These are phyloP conservation scores for Lactuca sativa DNA, from an alignment of 129 eudicot genomes.

Conservation along the genomic window DNA sequence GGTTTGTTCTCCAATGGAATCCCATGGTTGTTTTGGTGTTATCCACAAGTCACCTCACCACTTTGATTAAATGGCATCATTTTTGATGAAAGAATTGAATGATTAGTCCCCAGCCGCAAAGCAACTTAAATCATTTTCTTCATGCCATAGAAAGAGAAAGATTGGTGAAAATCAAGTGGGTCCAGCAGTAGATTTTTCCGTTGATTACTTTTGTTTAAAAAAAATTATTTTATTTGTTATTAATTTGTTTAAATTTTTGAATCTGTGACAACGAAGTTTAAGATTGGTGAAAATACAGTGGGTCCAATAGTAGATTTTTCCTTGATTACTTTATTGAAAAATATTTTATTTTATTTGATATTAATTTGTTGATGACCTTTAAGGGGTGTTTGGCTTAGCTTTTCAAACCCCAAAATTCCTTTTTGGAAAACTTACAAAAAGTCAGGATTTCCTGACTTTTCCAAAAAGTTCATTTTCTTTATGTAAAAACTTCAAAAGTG, in stretches of 20 bases:
- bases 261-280: too few species aligned
- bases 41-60: conserved; percentile 54
- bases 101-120: conserved; percentile 39
- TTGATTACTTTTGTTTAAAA: background rate
- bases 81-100: conserved; percentile 7
- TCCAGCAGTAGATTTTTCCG: conserved; percentile 34
- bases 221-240: background rate
- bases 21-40: conserved; percentile 35
- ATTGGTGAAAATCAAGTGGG: conserved; percentile 18
- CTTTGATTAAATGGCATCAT: conserved; percentile 34
- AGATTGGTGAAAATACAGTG: too few species aligned
- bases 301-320: too few species aligned
- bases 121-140: conserved; percentile 32
- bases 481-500: too few species aligned
- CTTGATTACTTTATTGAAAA: too few species aligned
- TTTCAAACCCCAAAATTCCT: too few species aligned
- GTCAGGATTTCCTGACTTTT: too few species aligned
- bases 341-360: too few species aligned
- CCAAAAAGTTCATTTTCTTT: too few species aligned
- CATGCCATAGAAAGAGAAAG: conserved; percentile 24
- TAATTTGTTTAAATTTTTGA: background rate
- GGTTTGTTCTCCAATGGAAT: conserved; percentile 41
- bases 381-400: too few species aligned
- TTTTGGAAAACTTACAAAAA: too few species aligned
- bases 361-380: too few species aligned